Conservation (phyloP, 495 filamentous ascomycete species). For the Penicillium cosmopolitanum region DNA sequence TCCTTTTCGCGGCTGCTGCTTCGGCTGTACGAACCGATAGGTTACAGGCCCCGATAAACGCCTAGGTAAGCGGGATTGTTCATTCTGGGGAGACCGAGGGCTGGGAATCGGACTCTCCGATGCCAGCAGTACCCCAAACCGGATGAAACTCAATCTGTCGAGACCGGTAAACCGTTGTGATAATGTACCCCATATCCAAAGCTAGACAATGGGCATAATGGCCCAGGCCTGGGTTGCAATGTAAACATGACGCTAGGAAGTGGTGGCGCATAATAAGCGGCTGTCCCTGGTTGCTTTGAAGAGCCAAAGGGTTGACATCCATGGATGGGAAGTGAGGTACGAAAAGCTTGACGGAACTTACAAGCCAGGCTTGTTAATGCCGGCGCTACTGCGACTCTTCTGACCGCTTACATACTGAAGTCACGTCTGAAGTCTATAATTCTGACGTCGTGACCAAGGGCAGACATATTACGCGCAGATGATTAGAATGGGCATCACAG, state of each 20-base stretch:
- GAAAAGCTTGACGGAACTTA: conserved; percentile 23
- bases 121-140: neutral
- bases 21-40: conserved; percentile 29
- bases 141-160: neutral
- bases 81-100: neutral
- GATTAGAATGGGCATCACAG: conserved; percentile 20
- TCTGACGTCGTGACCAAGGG: conserved; percentile 24
- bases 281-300: conserved; percentile 24
- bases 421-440: conserved; percentile 17
- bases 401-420: neutral
- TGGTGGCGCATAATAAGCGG: conserved; percentile 19
- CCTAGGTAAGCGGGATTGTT: conserved; percentile 11
- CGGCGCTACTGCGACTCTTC: neutral
- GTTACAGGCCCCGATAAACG: conserved; percentile 16
- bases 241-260: conserved; percentile 35
- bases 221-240: conserved; percentile 24
- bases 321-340: conserved; percentile 22
- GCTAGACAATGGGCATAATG: conserved; percentile 4
- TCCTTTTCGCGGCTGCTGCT: conserved; percentile 7
- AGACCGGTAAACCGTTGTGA: neutral
- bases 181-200: neutral
- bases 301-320: conserved; percentile 10
- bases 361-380: conserved; percentile 2
- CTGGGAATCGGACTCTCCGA: neutral
- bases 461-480: conserved; percentile 26